Conservation (phyloP, 2,329 filamentous ascomycete species). For the Bimuria novae-zelandiae region DNA sequence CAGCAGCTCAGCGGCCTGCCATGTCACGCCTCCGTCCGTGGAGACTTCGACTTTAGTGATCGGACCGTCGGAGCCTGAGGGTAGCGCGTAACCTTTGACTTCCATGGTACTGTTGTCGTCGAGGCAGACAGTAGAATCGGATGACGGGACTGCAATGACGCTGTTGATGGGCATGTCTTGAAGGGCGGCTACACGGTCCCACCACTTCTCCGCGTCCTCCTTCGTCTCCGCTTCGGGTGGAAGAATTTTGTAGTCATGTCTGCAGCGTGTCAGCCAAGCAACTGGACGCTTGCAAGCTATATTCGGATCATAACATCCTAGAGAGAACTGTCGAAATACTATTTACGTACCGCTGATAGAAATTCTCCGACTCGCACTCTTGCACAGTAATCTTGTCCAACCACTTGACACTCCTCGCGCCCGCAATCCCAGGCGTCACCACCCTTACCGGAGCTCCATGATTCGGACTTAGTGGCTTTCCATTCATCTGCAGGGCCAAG, state of each 20-base stretch:
- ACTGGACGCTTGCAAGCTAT: too few species aligned
- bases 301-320: too few species aligned
- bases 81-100: slow-evolving; percentile 61
- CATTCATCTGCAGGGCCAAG: slow-evolving; percentile 54
- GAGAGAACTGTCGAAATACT: background rate
- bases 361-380: slow-evolving; percentile 56
- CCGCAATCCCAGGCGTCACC: slow-evolving; percentile 58
- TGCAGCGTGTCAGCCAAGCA: too few species aligned
- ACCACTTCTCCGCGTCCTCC: slow-evolving; percentile 58
- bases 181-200: slow-evolving; percentile 56
- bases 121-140: slow-evolving; percentile 49
- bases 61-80: slow-evolving; percentile 58
- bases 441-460: slow-evolving; percentile 60
- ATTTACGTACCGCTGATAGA: slow-evolving; percentile 55
- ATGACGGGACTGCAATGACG: slow-evolving; percentile 56
- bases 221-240: slow-evolving; percentile 56
- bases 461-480: slow-evolving; percentile 50
- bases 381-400: slow-evolving; percentile 59
- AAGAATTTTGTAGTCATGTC: slow-evolving; percentile 62
- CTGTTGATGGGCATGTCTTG: slow-evolving; percentile 63
- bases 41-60: slow-evolving; percentile 60
- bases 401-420: slow-evolving; percentile 62
- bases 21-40: slow-evolving; percentile 54
- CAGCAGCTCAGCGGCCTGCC: slow-evolving; percentile 54
- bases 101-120: slow-evolving; percentile 51